Base-by-base conservation (phyloP, 768 basidiomycete genomes). In the Phanerochaete sordida region DNA sequence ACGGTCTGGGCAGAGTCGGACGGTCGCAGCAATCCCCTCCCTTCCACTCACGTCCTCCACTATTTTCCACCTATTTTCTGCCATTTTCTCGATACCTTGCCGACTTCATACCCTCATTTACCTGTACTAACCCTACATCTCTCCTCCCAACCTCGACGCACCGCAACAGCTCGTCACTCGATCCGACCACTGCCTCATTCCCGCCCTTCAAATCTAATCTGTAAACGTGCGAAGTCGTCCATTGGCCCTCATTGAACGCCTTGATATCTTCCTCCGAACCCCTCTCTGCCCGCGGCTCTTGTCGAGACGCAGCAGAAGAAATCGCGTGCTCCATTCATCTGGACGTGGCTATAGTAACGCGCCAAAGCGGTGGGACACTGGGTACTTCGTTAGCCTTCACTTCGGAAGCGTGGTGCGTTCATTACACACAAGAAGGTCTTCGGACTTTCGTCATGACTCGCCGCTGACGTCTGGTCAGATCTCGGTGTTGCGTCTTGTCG, bases 51-150 rank as follows among this genome's bases (percentile, higher is more conserved):
- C 21, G n/a, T 47, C 23, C 46, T 46, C 27, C 56, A 26, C 30
- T 30, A 15, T 27, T 57, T 15, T 26, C 31, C 26, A 23, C 45
- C 26, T 26, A 46, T 57, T 15, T 26, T 23, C 27, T 57, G 3
- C 44, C 44, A 45, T 21, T 57, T 57, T 44, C 44, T 57, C 30
- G 56, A 57, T 57, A 57, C 56, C 56, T 46, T 15, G 16, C 30
- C 31, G 23, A 57, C 56, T 47, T 3, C 4, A 57, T 57, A 47
- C 56, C 56, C 56, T 57, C 56, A 28, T 46, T 57, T 47, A 28
- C 45, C 11, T 47, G 56, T 47, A 46, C 19, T 47, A 46, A 57
- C 28, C 19, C 27, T 16, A 19, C 30, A 21, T 33, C 9, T 19
- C 7, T 44, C 21, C 28, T 56, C 39, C 39, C 7, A 4, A 56